A percentile compares a stretch with the other conserved stretches of the same genome.
These are phyloP conservation scores for Carpinus viminea DNA, from an alignment of 306 rosid species.

Conservation along the genomic window DNA sequence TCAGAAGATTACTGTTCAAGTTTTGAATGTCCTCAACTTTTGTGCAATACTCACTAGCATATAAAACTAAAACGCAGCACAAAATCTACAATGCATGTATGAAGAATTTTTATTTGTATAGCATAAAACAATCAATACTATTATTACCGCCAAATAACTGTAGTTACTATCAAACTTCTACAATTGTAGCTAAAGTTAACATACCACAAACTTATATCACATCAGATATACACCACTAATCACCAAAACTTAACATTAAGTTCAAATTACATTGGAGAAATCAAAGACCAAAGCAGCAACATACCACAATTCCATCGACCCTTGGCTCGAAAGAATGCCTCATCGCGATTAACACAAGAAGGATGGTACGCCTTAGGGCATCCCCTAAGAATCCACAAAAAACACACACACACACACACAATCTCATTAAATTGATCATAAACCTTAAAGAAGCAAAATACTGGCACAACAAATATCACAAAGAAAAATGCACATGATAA, in stretches of 20 bases:
- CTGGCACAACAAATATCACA: background rate
- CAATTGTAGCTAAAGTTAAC: background rate
- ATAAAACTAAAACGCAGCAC: background rate
- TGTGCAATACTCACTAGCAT: background rate
- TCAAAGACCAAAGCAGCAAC: conserved; percentile 19
- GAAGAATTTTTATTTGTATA: background rate
- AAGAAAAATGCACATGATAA: conserved; percentile 9
- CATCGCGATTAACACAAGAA: conserved; percentile 85
- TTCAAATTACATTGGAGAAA: background rate
- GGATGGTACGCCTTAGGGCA: conserved; percentile 99
- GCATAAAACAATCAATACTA: background rate
- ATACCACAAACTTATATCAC: background rate
- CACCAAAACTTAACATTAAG: background rate
- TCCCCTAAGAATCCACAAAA: conserved; percentile 58
- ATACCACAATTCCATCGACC: conserved; percentile 99
- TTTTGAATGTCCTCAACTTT: background rate
- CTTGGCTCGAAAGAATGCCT: conserved; percentile 91
- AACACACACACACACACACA: background rate
- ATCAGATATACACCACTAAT: background rate
- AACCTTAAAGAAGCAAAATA: conserved; percentile 6
- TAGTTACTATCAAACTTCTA: background rate
- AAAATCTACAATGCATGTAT: background rate
- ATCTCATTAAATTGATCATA: conserved; percentile 18
- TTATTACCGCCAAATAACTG: background rate
- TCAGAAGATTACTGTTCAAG: background rate